Evolutionary conservation across 306 rosid species (phyloP), one percentile per base, ranked within the genome.

Genomic region (Delonix regia): DNA sequence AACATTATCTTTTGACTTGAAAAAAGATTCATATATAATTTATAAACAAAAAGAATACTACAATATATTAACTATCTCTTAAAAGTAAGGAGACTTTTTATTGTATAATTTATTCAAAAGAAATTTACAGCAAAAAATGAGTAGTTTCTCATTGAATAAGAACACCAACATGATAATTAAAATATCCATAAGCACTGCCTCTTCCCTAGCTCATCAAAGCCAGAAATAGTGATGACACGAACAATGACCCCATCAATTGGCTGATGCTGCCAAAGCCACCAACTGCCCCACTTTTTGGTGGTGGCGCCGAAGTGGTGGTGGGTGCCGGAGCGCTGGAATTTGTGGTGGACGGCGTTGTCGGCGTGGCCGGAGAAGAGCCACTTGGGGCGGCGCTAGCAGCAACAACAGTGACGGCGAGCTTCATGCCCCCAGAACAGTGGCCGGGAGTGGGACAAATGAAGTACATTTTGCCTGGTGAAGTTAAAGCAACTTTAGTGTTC

Each of bases 131-230:
- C n/a, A n/a, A n/a, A n/a, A n/a, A n/a, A n/a, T n/a, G n/a, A n/a
- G n/a, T n/a, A n/a, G n/a, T n/a, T n/a, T n/a, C n/a, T n/a, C n/a
- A n/a, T n/a, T n/a, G n/a, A n/a, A n/a, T n/a, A n/a, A n/a, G n/a
- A n/a, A n/a, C n/a, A n/a, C n/a, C n/a, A n/a, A n/a, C n/a, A n/a
- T n/a, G n/a, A n/a, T n/a, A n/a, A n/a, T n/a, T n/a, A n/a, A n/a
- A n/a, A n/a, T n/a, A n/a, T n/a, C n/a, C n/a, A n/a, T n/a, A n/a
- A 34, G 96, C 94, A 90, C 90, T 93, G 92, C 83, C 93, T 88
- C 92, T 88, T 62, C 84, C 94, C 97, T 89, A 85, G 86, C 83
- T 68, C 85, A 76, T 83, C 74, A 82, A 66, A 12, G 69, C 85
- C 78, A 87, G 41, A 75, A 86, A 25, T 69, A 82, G 6, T 6